Base-by-base conservation (phyloP, 495 filamentous ascomycete genomes). In the Neurospora cerealis region DNA sequence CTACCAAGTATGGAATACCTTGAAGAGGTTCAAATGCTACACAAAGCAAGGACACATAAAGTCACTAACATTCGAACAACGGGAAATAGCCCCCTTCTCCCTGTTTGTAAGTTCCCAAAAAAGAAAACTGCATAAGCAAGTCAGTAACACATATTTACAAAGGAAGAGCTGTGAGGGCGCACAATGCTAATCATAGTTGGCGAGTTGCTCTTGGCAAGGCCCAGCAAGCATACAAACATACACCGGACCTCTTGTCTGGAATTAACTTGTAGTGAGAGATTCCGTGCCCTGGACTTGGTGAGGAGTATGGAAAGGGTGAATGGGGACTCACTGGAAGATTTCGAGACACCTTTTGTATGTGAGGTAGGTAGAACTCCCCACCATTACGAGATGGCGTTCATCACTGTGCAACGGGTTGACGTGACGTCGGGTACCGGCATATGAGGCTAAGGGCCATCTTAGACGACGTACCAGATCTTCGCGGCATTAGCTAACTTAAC, bases 341-440 rank as follows among this genome's bases (percentile, higher is more conserved):
- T 66, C 15, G 13, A 66, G 54, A 34, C 6, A 15, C 3, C 46
- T 28, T 28, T 62, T 66, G 54, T 13, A 54, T 24, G 69, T 32
- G 34, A 71, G 69, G 60, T 72, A 9, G 15, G 6, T 19, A 15
- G 13, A 19, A 17, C 28, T 66, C 28, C 54, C 54, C 54, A 13
- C 39, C 62, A 72, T 74, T 70, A 72, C 62, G 72, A 72, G 70
- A 74, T 70, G 70, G 73, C 70, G 73, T 72, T 72, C n/a, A n/a
- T 19, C 70, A 38, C 32, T 73, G 71, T 73, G 69, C 42, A 24
- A 73, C 71, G 10, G 46, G 66, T 70, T 62, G 8, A 73, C 66
- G 71, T 42, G 71, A 69, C 62, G 40, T 72, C 74, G 71, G 74
- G 60, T 70, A 73, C 46, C 74, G 71, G 71, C 74, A 74, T 39